Base-by-base conservation (phyloP, 192 early-diverging fungal genomes). In the Diversispora epigaea region DNA sequence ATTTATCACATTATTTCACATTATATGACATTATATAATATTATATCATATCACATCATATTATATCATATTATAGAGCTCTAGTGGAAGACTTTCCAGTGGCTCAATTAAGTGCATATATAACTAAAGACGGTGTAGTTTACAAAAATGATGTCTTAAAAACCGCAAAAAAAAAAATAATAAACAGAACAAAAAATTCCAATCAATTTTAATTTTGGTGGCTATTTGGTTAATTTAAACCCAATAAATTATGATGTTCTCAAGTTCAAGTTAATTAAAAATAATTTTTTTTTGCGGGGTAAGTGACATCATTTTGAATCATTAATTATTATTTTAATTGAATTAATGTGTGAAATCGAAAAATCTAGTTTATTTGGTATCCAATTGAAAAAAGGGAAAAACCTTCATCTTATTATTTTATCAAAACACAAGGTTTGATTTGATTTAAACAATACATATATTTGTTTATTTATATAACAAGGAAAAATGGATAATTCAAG, bases 401-500 rank as follows among this genome's bases (percentile, higher is more conserved):
- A 57, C 97, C 97, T n/a, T 98, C 97, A 2, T 96, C 96, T 0
- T 81, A 94, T 58, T 99, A 93, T 80, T 97, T 99, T 85, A 87
- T 94, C 41, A 95, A 95, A 25, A 85, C 90, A 50, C 89, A 95
- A 83, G 92, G 91, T 83, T 79, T 82, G 73, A 77, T 82, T 66
- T 46, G 0, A 47, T 1, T 44, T 4, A 8, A 10, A 15, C 3
- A 14, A 32, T 21, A 32, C 32, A 9, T 44, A 45, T 15, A 76
- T 50, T 7, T 15, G 9, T 15, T 12, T 12, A 5, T n/a, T 19
- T 79, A 50, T 44, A 58, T 49, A 45, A 75, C 9, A 4, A 46
- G 32, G 50, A 9, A 5, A 39, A 52, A 14, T 52, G 3, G 45
- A 32, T 46, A 40, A n/a, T n/a, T n/a, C n/a, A n/a, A n/a, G n/a